Conservation (phyloP, 176 grass and related monocot genomes). For the Calamus simplicifolius region DNA sequence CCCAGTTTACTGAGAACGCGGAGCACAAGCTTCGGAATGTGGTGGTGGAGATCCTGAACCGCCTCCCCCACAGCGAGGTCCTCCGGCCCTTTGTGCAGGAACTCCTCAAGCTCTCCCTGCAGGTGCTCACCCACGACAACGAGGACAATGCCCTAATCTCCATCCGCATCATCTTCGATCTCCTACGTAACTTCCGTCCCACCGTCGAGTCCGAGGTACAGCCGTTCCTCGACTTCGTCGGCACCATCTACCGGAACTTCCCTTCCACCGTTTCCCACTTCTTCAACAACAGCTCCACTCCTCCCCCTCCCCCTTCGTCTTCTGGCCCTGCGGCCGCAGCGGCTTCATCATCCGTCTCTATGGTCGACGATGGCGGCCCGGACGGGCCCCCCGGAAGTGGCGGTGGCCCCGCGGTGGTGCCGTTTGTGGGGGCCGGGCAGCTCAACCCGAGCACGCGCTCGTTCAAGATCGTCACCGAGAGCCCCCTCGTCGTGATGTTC, state of each 20-base stretch:
- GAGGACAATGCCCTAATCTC: constrained; percentile 95
- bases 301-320: neutral
- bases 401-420: constrained; percentile 23
- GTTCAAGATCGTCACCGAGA: constrained; percentile 97
- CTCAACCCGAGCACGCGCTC: constrained; percentile 87
- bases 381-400: constrained; percentile 2
- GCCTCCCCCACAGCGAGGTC: constrained; percentile 95
- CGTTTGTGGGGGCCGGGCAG: constrained; percentile 37
- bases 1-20: constrained; percentile 54
- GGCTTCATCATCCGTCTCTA: constrained; percentile 3
- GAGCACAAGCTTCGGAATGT: constrained; percentile 97
- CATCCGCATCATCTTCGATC: constrained; percentile 86
- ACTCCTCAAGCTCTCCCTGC: constrained; percentile 88
- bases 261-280: constrained; percentile 62
- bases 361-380: no score
- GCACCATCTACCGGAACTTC: constrained; percentile 77
- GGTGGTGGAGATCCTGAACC: constrained; percentile 93
- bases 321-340: constrained; percentile 17
- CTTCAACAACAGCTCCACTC: constrained; percentile 28
- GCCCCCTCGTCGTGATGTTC: constrained; percentile 97
- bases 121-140: constrained; percentile 83
- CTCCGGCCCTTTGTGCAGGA: constrained; percentile 97
- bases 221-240: constrained; percentile 93
- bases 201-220: constrained; percentile 97
- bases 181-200: constrained; percentile 95